phyloP scores from a whole-genome alignment of 2,329 filamentous ascomycete species.

The Xylaria sp. region DNA sequence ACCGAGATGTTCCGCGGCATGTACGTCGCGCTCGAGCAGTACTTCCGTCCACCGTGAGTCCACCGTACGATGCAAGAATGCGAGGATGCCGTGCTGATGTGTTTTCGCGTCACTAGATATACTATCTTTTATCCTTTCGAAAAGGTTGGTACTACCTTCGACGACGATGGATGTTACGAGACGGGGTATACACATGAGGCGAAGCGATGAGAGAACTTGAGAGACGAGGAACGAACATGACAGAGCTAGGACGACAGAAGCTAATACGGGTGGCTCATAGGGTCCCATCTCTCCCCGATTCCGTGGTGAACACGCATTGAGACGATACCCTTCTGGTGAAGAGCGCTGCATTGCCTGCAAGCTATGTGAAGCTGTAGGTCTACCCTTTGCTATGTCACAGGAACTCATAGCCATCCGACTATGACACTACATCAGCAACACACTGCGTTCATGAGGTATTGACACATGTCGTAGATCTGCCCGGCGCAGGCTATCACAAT shows the following conservation, averaged over 20 bases:
- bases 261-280: constrained; percentile 51
- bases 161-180: not conserved
- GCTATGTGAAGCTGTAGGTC: constrained; percentile 85
- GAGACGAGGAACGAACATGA: not conserved
- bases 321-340: constrained; percentile 96
- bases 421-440: not conserved
- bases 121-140: constrained; percentile 99
- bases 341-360: constrained; percentile 99
- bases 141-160: constrained; percentile 67
- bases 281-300: constrained; percentile 97
- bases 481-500: constrained; percentile 98
- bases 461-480: constrained; percentile 72
- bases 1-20: constrained; percentile 97
- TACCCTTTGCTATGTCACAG: not conserved
- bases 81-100: constrained; percentile 24
- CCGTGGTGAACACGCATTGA: constrained; percentile 95
- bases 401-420: not conserved
- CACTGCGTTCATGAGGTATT: constrained; percentile 5
- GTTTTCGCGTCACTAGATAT: constrained; percentile 69
- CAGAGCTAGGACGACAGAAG: constrained; percentile 32
- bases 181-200: not conserved
- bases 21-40: constrained; percentile 98
- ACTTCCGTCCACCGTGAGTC: constrained; percentile 93
- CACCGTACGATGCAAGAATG: not conserved
- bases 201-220: not conserved